A percentile compares a stretch with the other conserved stretches of the same genome.
phyloP scores from a whole-genome alignment of 2,329 filamentous ascomycete genomes.

The Fusarium domesticum region DNA sequence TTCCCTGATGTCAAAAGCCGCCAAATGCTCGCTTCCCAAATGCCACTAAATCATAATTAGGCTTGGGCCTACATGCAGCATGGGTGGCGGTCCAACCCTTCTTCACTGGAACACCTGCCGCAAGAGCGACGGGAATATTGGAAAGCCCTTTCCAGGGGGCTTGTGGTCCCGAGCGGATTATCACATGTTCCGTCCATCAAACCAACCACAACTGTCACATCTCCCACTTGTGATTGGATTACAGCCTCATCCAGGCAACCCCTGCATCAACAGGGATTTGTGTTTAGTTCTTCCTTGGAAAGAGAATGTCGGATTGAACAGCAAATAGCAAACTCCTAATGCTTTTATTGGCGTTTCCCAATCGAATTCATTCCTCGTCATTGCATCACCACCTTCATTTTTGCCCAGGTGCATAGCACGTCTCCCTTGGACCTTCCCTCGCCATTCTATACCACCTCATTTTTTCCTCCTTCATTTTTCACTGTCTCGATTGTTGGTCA shows the following conservation, averaged over 20 bases:
- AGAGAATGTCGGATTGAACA: constrained; percentile 4
- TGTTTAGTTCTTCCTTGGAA: constrained; percentile 3
- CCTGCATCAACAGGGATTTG: constrained; percentile 10
- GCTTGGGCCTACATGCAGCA: constrained; percentile 10
- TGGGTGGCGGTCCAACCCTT: constrained; percentile 10
- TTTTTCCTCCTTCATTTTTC: constrained; percentile 2
- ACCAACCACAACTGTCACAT: neutral
- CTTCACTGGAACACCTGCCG: constrained; percentile 1
- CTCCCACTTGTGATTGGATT: constrained; percentile 16
- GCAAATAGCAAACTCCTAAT: neutral
- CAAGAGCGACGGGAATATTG: neutral
- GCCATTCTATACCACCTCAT: constrained; percentile 6
- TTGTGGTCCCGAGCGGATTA: constrained; percentile 7
- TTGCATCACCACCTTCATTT: constrained; percentile 4
- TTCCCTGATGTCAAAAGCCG: neutral
- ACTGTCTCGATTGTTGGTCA: constrained; percentile 8
- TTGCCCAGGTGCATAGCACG: constrained; percentile 3
- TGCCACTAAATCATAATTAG: constrained; percentile 13
- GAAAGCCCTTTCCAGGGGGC: neutral
- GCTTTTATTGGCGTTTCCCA: constrained; percentile 1
- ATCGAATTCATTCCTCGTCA: neutral
- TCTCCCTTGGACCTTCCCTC: constrained; percentile 8
- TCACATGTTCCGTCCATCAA: constrained; percentile 13
- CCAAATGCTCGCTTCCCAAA: neutral
- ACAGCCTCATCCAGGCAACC: constrained; percentile 2